A percentile compares a stretch with the other conserved stretches of the same genome.
Evolutionary conservation across 345 rosid species (phyloP).

Genomic region (Populus euphratica): DNA sequence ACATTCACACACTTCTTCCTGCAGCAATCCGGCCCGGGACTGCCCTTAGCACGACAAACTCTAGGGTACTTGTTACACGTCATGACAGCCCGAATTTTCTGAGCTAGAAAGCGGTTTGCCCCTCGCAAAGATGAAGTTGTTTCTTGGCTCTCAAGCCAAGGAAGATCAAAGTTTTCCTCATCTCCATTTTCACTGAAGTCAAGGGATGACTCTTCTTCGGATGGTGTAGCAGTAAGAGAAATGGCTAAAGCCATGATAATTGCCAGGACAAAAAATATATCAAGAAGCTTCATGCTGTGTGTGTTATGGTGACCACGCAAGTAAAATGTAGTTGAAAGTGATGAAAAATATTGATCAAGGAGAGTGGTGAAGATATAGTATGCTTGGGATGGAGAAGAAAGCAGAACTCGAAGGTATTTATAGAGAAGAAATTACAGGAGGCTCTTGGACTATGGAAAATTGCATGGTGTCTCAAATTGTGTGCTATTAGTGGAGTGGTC

Average conservation of each 20-base stretch:
- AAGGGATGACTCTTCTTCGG: neutral
- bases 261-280: slow-evolving; percentile 5
- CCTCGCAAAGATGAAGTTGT: slow-evolving; percentile 15
- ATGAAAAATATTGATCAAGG: too few species aligned
- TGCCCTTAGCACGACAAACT: slow-evolving; percentile 45
- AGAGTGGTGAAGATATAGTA: neutral
- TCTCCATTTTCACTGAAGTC: neutral
- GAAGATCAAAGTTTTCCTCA: neutral
- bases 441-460: neutral
- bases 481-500: neutral
- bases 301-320: neutral
- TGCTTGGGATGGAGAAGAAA: too few species aligned
- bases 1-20: slow-evolving; percentile 51
- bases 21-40: slow-evolving; percentile 57
- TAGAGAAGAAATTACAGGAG: too few species aligned
- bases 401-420: too few species aligned
- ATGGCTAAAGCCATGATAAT: slow-evolving; percentile 10
- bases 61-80: slow-evolving; percentile 46
- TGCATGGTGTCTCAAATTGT: neutral
- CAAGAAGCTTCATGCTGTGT: slow-evolving; percentile 10
- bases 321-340: neutral
- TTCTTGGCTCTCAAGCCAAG: neutral
- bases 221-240: neutral
- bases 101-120: slow-evolving; percentile 21
- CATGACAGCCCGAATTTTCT: slow-evolving; percentile 2